Evolutionary conservation across 2,329 filamentous ascomycete genomes (phyloP), one percentile per base, ranked within the genome.

Genomic region (Apiospora koreana): DNA sequence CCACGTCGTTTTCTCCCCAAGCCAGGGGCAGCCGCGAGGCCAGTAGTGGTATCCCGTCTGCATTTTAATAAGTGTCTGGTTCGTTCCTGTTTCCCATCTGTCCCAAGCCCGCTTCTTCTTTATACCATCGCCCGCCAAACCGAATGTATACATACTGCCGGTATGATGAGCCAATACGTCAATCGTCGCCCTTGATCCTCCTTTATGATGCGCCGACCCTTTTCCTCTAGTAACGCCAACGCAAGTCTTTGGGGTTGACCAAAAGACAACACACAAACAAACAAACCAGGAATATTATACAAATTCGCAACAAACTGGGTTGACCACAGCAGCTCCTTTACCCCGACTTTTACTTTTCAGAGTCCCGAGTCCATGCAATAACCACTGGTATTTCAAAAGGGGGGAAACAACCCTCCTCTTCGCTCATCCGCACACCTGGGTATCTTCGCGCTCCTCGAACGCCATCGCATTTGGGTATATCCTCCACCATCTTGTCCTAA

Each of bases 371-470:
- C 54, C 9, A n/a, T 62, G 54, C 38, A 16, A 16, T 58, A 21
- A 62, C 50, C 50, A 58, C 28, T 31, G 54, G n/a, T n/a, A 23
- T 12, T 38, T 31, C 21, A 2, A 14, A 23, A 0, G 21, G 54
- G 31, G 35, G 21, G 12, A 10, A 21, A 3, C 21, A 18, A 7
- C 48, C 28, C 31, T n/a, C 54, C 41, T 43, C 41, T 43, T 62
- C 21, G 18, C 54, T n/a, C 28, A 38, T 66, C 64, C 38, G 42
- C 64, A 66, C 64, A 45, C 64, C 64, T 42, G 64, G 64, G 64
- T 66, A 66, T 66, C 64, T 66, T 45, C 38, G 23, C 64, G n/a
- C 64, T 66, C n/a, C 64, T 54, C 66, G 28, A 48, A 48, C 66
- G 35, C 45, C 66, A 23, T n/a, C 66, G 25, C 31, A 23, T 50